Evolutionary conservation across 495 filamentous ascomycete genomes (phyloP).

Genomic region (Evernia prunastri): DNA sequence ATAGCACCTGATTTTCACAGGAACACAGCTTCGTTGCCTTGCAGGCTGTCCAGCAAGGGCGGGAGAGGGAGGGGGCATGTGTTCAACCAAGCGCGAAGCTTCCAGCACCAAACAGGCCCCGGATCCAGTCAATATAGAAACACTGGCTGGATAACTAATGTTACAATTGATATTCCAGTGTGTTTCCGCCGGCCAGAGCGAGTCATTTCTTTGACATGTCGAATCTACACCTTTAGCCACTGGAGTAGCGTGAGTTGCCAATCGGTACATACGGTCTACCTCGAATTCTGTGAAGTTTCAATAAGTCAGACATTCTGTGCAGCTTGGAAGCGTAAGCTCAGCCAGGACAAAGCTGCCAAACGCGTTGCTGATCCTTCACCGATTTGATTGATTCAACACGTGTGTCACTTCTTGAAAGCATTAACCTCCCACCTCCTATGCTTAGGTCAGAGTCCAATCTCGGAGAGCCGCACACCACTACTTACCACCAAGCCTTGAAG

Average conservation of each 20-base stretch:
- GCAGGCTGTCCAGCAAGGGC: no score
- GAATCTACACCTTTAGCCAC: neutral
- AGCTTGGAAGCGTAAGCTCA: neutral
- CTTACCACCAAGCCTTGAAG: conserved; percentile 81
- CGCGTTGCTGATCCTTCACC: neutral
- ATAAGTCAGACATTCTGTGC: neutral
- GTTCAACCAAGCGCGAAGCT: neutral
- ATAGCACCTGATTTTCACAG: neutral
- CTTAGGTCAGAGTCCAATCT: conserved; percentile 18
- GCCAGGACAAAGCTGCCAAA: neutral
- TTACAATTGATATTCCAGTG: neutral
- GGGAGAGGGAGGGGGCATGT: neutral
- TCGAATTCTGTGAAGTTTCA: neutral
- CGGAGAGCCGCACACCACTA: conserved; percentile 17
- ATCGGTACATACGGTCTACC: neutral
- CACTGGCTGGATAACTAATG: neutral
- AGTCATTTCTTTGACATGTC: neutral
- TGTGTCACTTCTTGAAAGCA: conserved; percentile 35
- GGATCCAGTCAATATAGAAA: neutral
- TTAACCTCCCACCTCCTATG: conserved; percentile 39
- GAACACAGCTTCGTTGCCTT: neutral
- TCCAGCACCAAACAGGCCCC: neutral
- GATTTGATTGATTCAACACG: neutral
- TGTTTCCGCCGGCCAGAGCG: neutral
- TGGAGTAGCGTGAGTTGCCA: neutral